Conservation (phyloP, 306 rosid genomes). For the Quercus ilex region DNA sequence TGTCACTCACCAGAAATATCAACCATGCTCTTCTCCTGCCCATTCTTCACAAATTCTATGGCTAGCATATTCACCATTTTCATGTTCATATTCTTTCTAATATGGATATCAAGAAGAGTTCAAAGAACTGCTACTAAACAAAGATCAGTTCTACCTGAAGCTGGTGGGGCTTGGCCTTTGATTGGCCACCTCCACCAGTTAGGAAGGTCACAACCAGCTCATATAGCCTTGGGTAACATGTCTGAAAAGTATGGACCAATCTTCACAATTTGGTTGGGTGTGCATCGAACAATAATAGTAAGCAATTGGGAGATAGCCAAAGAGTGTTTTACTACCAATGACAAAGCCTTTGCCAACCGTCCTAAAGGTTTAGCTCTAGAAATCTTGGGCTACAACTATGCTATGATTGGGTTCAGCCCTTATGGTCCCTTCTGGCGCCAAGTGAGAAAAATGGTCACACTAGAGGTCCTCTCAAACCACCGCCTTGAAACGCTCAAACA, state of each 20-base stretch:
- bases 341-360: slow-evolving; percentile 30
- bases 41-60: too few relatives aligned
- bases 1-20: too few relatives aligned
- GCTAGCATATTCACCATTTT: too few relatives aligned
- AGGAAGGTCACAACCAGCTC: background rate
- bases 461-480: slow-evolving; percentile 33
- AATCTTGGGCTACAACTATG: slow-evolving; percentile 37
- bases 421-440: slow-evolving; percentile 40
- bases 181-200: too few relatives aligned
- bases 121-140: too few relatives aligned
- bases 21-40: too few relatives aligned
- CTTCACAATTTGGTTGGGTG: slow-evolving; percentile 32
- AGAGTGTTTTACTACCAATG: slow-evolving; percentile 46
- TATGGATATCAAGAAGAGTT: too few relatives aligned
- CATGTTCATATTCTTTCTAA: too few relatives aligned
- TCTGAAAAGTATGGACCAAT: slow-evolving; percentile 46
- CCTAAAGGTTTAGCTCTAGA: slow-evolving; percentile 29
- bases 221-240: slow-evolving; percentile 19
- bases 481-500: slow-evolving; percentile 26
- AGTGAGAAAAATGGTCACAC: slow-evolving; percentile 35
- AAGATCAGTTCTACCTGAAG: too few relatives aligned
- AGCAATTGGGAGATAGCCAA: slow-evolving; percentile 43
- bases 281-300: slow-evolving; percentile 34
- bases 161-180: too few relatives aligned
- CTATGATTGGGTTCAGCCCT: slow-evolving; percentile 36